Base-by-base conservation (phyloP, 1,284 basidiomycete genomes). In the Ustilago xerochloae region DNA sequence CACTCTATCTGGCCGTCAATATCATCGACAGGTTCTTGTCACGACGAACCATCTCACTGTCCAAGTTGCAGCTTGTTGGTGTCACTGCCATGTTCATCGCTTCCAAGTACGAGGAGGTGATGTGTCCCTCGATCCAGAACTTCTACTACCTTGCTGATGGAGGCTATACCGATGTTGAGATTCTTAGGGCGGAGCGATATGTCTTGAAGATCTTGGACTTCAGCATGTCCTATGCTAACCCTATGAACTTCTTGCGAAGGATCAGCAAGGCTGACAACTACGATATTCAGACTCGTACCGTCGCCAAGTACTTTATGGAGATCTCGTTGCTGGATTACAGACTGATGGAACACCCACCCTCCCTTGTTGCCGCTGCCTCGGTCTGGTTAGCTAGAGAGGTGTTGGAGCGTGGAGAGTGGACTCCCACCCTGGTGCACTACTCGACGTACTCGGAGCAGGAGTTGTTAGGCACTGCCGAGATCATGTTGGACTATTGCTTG, bases 11-110 rank as follows among this genome's bases (percentile, higher is more conserved):
- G 63, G 91, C 92, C 72, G 88, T 93, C 82, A 98, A 99, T 88
- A 91, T 98, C 81, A 92, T 98, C 81, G 97, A 99, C 86, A 93
- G 96, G 53, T 97, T 99, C 89, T 89, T 98, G 26, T 94, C 93
- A 3, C 88, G 90, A 1, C 92, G 94, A 7, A 90, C 92, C 48
- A 92, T 97, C 49, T 95, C 94, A 6, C 89, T 98, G 18, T 90
- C 91, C 78, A 97, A 97, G 85, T 89, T 98, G 39, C 96, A 98
- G 85, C 90, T 98, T 18, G 94, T 98, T 55, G 96, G 97, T 63
- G 88, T 97, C 65, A 94, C 94, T 6, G 93, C 93, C 79, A 89
- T 99, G 85, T 96, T 98, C 86, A 88, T 99, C 72, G 91, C 96
- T 0, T 90, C 93, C 49, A 99, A 99, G 86, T 94, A 95, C 75